Conservation (phyloP, 2,329 filamentous ascomycete species). For the Epichloe gansuensis region DNA sequence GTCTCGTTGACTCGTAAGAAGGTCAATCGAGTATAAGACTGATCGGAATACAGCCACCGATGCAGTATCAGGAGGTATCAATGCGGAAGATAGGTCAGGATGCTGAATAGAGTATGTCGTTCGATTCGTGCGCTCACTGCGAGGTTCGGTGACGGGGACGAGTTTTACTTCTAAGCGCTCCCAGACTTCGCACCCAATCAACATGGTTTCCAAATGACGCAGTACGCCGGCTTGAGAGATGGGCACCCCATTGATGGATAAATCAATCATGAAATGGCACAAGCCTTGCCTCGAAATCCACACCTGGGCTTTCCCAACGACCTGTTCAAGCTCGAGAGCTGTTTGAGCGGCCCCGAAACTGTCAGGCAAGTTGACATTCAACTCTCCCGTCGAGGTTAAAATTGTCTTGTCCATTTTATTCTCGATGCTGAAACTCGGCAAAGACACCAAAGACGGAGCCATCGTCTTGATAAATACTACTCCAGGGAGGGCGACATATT, state of each 20-base stretch:
- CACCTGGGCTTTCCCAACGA: slow-evolving; percentile 14
- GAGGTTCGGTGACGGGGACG: slow-evolving; percentile 7
- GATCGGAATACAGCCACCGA: slow-evolving; percentile 15
- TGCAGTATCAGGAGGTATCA: slow-evolving; percentile 17
- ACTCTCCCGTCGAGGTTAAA: slow-evolving; percentile 13
- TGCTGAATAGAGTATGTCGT: slow-evolving; percentile 26
- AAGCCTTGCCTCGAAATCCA: slow-evolving; percentile 22
- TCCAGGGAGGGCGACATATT: not conserved
- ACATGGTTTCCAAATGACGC: slow-evolving; percentile 8
- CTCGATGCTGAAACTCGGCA: slow-evolving; percentile 15
- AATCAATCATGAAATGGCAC: slow-evolving; percentile 18
- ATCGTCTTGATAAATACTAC: not conserved
- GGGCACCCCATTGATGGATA: slow-evolving; percentile 12
- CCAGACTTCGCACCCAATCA: slow-evolving; percentile 20
- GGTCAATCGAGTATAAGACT: slow-evolving; percentile 15
- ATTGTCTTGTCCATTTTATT: slow-evolving; percentile 13
- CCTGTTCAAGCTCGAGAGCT: slow-evolving; percentile 13
- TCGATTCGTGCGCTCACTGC: slow-evolving; percentile 8
- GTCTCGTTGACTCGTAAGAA: slow-evolving; percentile 6
- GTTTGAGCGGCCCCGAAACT: slow-evolving; percentile 7
- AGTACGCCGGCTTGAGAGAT: slow-evolving; percentile 8
- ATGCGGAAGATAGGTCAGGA: slow-evolving; percentile 19
- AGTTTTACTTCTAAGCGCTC: slow-evolving; percentile 18
- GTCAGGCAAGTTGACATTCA: slow-evolving; percentile 16
- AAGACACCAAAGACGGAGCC: slow-evolving; percentile 9